phyloP scores from a whole-genome alignment of 129 eudicot genomes.

The Ambrosia artemisiifolia region DNA sequence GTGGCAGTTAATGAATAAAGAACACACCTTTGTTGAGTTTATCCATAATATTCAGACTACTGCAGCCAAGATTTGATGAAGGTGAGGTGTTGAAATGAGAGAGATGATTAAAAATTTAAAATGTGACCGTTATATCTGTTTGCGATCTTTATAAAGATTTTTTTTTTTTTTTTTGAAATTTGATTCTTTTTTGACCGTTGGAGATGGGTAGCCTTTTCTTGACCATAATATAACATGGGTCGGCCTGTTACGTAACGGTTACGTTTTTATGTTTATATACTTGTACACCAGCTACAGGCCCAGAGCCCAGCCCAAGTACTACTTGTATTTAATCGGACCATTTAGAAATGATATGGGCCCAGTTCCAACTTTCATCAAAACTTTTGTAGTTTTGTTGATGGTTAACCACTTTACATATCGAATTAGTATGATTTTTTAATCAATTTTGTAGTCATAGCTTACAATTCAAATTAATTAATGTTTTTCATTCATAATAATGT shows the following conservation, averaged over 20 bases:
- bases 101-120: not conserved
- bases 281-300: too few relatives aligned
- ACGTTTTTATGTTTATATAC: not conserved
- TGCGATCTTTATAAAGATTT: conserved; percentile 7
- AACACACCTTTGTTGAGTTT: conserved; percentile 8
- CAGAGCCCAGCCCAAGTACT: not conserved
- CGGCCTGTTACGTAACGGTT: not conserved
- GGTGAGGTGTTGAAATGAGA: not conserved
- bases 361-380: too few relatives aligned
- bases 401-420: too few relatives aligned
- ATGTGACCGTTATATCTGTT: conserved; percentile 40
- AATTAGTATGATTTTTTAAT: too few relatives aligned
- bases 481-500: too few relatives aligned
- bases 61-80: not conserved
- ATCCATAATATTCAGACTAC: conserved; percentile 18
- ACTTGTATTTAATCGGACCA: too few relatives aligned
- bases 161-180: not conserved
- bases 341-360: too few relatives aligned
- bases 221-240: not conserved
- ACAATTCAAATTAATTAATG: too few relatives aligned
- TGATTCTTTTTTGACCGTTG: conserved; percentile 31
- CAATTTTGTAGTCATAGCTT: too few relatives aligned
- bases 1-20: not conserved
- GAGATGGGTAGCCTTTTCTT: not conserved
- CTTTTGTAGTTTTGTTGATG: too few relatives aligned